Base-by-base conservation (phyloP, 2,329 filamentous ascomycete species). In the Gliomastix tumulicola region DNA sequence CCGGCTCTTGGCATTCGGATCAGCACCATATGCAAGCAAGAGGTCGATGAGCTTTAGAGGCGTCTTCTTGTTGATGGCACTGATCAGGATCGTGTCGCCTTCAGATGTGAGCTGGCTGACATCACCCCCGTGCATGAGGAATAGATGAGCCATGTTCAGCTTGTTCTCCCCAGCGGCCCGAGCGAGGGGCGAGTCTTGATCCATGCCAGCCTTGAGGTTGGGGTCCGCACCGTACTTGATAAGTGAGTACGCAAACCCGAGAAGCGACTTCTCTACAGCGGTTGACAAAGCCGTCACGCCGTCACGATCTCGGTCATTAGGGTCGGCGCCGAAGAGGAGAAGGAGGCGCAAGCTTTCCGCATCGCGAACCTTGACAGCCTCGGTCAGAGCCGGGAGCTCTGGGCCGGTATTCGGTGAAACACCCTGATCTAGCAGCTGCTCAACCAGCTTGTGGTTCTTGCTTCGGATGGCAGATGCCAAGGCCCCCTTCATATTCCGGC, bases 171-270 rank as follows among this genome's bases (percentile, higher is more conserved):
- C 50, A 32, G 69, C 62, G 13, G 77, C 66, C 34, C 68, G 46
- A 15, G 66, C 63, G 21, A 83, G 59, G 0, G 80, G 71, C 2
- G 73, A 70, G 42, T 81, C 76, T 4, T 64, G 54, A 9, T 72
- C 66, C 1, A 65, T 54, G 1, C 74, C 69, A 2, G 65, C 60
- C 2, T 62, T 55, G 32, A 74, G 59, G 48, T 77, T 77, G 9
- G 69, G 68, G 49, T 76, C 74, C 13, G 74, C 75, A 10, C 78
- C 76, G 42, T 84, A 82, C 56, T 82, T 80, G 44, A 81, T 65
- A 5, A 84, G 66, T 35, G 73, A 59, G 21, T 71, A 70, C 1
- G 77, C 75, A 4, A 69, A 76, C 17, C 74, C 71, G 28, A 74
- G 51, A 49, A 74, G 77, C 0, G 64, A 66, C 41, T 65, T 66